These are phyloP conservation scores for Nitzschia sp. DNA, from an alignment of 108 stramenopile genomes.

Conservation along the genomic window DNA sequence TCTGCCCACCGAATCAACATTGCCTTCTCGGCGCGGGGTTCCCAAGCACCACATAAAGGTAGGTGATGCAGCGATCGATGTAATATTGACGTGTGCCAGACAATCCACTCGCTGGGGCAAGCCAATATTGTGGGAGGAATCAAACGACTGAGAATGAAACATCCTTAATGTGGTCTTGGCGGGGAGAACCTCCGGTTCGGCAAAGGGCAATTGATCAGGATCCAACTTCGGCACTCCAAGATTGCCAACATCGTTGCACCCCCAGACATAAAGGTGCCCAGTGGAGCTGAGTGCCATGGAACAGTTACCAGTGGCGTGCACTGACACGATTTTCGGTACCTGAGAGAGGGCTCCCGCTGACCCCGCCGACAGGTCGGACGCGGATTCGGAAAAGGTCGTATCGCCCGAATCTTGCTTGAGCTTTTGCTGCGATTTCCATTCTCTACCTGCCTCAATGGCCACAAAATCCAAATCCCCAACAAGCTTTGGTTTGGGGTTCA, in stretches of 20 bases:
- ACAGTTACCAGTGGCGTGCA: slow-evolving; percentile 72
- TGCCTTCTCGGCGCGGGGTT: slow-evolving; percentile 7
- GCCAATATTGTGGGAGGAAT: slow-evolving; percentile 71
- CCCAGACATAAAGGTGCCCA: slow-evolving; percentile 85
- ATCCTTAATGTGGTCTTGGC: slow-evolving; percentile 34
- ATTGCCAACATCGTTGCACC: slow-evolving; percentile 73
- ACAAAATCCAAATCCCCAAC: slow-evolving; percentile 62
- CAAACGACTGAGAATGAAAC: slow-evolving; percentile 52
- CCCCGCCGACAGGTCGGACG: background rate
- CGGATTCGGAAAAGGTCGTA: background rate
- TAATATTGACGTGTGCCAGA: slow-evolving; percentile 39
- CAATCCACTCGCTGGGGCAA: slow-evolving; percentile 66
- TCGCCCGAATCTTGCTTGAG: background rate
- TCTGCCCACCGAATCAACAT: slow-evolving; percentile 19
- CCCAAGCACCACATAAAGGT: slow-evolving; percentile 42
- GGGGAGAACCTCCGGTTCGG: slow-evolving; percentile 13
- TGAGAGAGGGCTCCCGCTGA: slow-evolving; percentile 15
- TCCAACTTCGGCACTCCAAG: slow-evolving; percentile 61
- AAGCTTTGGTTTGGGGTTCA: slow-evolving; percentile 52
- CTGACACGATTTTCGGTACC: slow-evolving; percentile 54
- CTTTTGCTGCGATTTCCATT: slow-evolving; percentile 42
- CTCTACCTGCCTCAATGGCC: slow-evolving; percentile 50
- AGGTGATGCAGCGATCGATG: slow-evolving; percentile 26
- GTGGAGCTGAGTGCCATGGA: slow-evolving; percentile 69
- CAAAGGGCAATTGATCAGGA: slow-evolving; percentile 3